Evolutionary conservation across 768 basidiomycete genomes (phyloP).

Genomic region (Lentinula sp.): DNA sequence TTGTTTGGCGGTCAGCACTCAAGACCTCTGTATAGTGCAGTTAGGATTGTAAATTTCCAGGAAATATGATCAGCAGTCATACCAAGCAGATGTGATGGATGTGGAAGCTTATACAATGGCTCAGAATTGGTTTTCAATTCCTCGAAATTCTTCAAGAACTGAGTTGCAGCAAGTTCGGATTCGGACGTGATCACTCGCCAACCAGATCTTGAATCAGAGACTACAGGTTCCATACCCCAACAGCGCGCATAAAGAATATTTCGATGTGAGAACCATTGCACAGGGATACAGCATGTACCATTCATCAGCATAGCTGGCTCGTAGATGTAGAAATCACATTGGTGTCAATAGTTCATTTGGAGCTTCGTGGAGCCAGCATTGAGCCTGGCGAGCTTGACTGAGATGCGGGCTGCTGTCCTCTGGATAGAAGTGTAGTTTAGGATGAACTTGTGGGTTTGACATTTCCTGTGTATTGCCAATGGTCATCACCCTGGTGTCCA

Average conservation of each 20-base stretch:
- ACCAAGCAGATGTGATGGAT: too few species aligned
- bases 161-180: too few species aligned
- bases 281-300: background rate
- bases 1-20: too few species aligned
- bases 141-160: too few species aligned
- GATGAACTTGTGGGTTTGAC: slow-evolving; percentile 13
- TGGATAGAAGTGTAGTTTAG: slow-evolving; percentile 11
- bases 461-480: slow-evolving; percentile 11
- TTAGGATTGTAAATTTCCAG: too few species aligned
- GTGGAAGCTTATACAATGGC: too few species aligned
- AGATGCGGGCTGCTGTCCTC: slow-evolving; percentile 10
- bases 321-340: slow-evolving; percentile 5
- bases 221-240: background rate
- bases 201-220: too few species aligned
- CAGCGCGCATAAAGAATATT: background rate
- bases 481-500: too few species aligned
- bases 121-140: too few species aligned
- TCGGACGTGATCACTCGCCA: too few species aligned
- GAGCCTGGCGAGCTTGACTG: slow-evolving; percentile 10
- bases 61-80: too few species aligned
- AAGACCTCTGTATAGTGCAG: too few species aligned
- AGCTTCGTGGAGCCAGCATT: slow-evolving; percentile 1
- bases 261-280: background rate
- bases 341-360: background rate
- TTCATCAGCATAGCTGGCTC: background rate